Conservation (phyloP, 1,284 basidiomycete species). For the Takashimella koratensis region DNA sequence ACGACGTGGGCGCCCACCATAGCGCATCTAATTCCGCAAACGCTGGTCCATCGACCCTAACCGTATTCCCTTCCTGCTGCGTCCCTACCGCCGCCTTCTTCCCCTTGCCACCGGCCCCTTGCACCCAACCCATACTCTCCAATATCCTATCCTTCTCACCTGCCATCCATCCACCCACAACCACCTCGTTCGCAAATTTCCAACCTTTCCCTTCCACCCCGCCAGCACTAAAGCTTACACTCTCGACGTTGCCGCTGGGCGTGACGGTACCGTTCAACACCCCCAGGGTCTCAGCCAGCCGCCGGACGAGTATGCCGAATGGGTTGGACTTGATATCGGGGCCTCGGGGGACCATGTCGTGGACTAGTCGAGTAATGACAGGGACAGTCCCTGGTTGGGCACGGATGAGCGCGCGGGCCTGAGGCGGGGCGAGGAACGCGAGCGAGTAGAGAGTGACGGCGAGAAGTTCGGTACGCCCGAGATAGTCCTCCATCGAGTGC, state of each 20-base stretch:
- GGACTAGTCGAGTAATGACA: constrained; percentile 50
- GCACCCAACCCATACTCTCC: constrained; percentile 16
- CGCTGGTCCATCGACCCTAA: constrained; percentile 29
- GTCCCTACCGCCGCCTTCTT: no score
- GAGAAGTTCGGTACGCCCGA: constrained; percentile 73
- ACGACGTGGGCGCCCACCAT: constrained; percentile 23
- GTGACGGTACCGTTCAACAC: constrained; percentile 64
- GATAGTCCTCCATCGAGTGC: constrained; percentile 59
- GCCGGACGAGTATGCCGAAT: constrained; percentile 64
- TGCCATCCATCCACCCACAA: constrained; percentile 69
- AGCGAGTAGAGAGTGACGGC: constrained; percentile 80
- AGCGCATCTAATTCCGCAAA: constrained; percentile 40
- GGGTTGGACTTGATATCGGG: constrained; percentile 54
- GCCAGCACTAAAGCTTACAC: constrained; percentile 53
- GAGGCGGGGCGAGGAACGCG: constrained; percentile 73
- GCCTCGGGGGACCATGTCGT: constrained; percentile 39
- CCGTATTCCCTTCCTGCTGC: constrained; percentile 19
- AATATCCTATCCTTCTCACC: constrained; percentile 63
- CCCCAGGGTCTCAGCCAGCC: constrained; percentile 79
- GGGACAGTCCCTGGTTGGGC: constrained; percentile 46
- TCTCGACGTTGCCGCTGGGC: constrained; percentile 22
- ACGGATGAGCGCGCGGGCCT: constrained; percentile 67
- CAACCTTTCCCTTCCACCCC: constrained; percentile 69
- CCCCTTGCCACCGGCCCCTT: constrained; percentile 5
- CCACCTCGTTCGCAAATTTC: constrained; percentile 62